Percentiles rank a stretch among this genome's conserved stretches.
Conservation (phyloP, 75 land plant species). For the Isoetes taiwanensis region DNA sequence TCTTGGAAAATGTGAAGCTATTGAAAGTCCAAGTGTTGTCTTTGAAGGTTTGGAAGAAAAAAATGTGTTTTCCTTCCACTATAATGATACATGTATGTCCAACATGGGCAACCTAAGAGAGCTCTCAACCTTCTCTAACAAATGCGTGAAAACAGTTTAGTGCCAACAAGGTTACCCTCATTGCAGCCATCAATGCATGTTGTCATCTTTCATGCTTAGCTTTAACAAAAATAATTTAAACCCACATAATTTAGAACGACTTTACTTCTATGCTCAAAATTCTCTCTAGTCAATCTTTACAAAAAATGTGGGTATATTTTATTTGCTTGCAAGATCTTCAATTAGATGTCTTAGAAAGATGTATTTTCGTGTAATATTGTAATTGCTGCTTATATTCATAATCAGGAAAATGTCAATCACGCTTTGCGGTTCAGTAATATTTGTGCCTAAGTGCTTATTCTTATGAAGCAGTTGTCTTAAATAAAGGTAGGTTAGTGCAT, state of each 20-base stretch:
- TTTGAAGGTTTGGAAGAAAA: background rate
- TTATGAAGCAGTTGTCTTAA: no score
- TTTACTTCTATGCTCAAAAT: conserved; percentile 8
- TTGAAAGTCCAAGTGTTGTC: background rate
- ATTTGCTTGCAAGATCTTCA: conserved; percentile 19
- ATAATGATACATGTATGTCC: conserved; percentile 1
- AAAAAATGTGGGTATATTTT: conserved; percentile 19
- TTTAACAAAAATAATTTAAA: conserved; percentile 37
- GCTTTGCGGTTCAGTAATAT: conserved; percentile 30
- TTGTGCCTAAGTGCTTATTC: conserved; percentile 47
- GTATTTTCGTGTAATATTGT: conserved; percentile 29
- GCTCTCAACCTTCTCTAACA: no score
- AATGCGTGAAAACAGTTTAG: no score
- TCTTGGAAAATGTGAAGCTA: background rate
- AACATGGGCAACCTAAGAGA: no score
- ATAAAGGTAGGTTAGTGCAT: no score
- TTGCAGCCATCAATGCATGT: no score
- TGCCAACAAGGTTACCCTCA: no score
- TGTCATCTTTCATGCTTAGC: no score
- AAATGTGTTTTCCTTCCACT: background rate
- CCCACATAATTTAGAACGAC: conserved; percentile 23
- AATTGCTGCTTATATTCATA: no score
- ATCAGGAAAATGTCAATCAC: no score
- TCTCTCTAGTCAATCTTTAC: conserved; percentile 36
- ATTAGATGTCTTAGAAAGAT: conserved; percentile 16